Conservation (phyloP, 768 basidiomycete species). For the Cyclocybe aegerita region DNA sequence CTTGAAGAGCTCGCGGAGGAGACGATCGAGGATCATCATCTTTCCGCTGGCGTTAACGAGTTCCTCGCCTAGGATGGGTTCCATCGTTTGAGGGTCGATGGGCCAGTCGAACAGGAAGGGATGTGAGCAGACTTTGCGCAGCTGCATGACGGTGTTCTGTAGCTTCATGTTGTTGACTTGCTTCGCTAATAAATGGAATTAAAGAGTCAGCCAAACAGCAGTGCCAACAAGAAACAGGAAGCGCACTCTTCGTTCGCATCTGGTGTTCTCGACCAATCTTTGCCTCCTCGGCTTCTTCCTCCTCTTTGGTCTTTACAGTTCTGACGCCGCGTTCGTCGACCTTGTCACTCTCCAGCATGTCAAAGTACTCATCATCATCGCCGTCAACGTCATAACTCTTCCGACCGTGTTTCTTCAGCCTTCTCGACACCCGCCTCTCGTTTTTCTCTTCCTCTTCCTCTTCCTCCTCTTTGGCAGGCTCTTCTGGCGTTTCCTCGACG, state of each 20-base stretch:
- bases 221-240: background rate
- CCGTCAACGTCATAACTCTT: constrained; percentile 58
- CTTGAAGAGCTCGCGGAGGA: constrained; percentile 80
- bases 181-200: constrained; percentile 49
- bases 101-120: constrained; percentile 92
- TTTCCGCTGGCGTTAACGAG: constrained; percentile 89
- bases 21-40: constrained; percentile 93
- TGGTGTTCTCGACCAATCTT: constrained; percentile 59
- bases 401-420: constrained; percentile 30
- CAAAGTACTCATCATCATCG: constrained; percentile 68
- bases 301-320: constrained; percentile 27
- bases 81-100: constrained; percentile 54
- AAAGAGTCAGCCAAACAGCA: background rate
- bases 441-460: constrained; percentile 26
- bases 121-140: constrained; percentile 94
- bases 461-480: constrained; percentile 10
- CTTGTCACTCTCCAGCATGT: constrained; percentile 52
- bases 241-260: constrained; percentile 57
- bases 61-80: constrained; percentile 71
- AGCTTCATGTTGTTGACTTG: constrained; percentile 91
- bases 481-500: constrained; percentile 24
- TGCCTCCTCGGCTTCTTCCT: constrained; percentile 45
- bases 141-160: constrained; percentile 95
- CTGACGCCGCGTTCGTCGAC: constrained; percentile 35
- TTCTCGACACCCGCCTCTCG: constrained; percentile 24